Percentiles rank a stretch among this genome's conserved stretches.
Evolutionary conservation across 2,329 filamentous ascomycete genomes (phyloP).

Genomic region (Endoconidiophora laricicola): DNA sequence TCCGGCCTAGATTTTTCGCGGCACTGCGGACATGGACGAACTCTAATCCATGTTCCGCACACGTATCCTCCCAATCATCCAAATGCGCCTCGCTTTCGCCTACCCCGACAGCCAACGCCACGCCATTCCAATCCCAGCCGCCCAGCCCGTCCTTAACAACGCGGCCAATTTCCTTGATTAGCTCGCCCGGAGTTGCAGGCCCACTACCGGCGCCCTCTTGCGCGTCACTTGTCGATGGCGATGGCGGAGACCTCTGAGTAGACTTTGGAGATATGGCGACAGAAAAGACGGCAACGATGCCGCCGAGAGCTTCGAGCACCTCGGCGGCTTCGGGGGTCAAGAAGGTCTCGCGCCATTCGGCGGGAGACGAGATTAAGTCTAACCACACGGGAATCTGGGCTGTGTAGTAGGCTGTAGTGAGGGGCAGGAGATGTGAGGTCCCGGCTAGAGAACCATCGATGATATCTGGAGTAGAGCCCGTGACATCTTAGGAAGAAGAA

Average conservation of each 20-base stretch:
- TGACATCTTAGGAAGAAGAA: slow-evolving; percentile 28
- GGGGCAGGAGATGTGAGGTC: slow-evolving; percentile 36
- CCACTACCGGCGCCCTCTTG: slow-evolving; percentile 15
- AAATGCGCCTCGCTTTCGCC: slow-evolving; percentile 26
- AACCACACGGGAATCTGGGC: slow-evolving; percentile 48
- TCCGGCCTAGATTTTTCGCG: slow-evolving; percentile 24
- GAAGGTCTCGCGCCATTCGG: slow-evolving; percentile 38
- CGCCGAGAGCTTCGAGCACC: slow-evolving; percentile 44
- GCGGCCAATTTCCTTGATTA: slow-evolving; percentile 36
- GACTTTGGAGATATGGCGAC: slow-evolving; percentile 13
- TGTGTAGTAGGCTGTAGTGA: slow-evolving; percentile 45
- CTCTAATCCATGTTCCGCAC: slow-evolving; percentile 41
- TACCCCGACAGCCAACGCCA: slow-evolving; percentile 41
- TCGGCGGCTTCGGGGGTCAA: slow-evolving; percentile 43
- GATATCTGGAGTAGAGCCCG: slow-evolving; percentile 27
- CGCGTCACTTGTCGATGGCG: not conserved
- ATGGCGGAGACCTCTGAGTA: not conserved
- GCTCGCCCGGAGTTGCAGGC: slow-evolving; percentile 20
- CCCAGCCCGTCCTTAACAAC: slow-evolving; percentile 41
- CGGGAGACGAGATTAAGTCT: slow-evolving; percentile 37
- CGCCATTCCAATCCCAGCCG: slow-evolving; percentile 48
- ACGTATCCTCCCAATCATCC: slow-evolving; percentile 46
- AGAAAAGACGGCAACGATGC: slow-evolving; percentile 30
- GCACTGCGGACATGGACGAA: slow-evolving; percentile 38
- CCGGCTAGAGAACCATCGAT: slow-evolving; percentile 35